A percentile compares a stretch with the other conserved stretches of the same genome.
phyloP scores from a whole-genome alignment of 257 asterid genomes.

The Phtheirospermum japonicum region DNA sequence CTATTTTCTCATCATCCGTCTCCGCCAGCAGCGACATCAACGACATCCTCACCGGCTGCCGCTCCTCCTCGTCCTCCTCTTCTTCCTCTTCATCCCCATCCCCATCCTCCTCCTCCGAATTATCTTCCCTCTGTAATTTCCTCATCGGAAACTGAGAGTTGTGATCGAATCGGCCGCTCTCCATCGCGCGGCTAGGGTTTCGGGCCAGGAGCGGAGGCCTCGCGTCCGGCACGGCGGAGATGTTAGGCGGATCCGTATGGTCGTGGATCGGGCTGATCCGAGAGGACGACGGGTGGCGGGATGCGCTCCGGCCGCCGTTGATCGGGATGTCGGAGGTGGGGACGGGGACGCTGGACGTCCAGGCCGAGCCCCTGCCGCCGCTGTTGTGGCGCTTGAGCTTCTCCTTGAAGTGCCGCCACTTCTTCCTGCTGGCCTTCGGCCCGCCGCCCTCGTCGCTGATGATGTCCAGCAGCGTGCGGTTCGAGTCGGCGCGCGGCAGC shows the following conservation, averaged over 20 bases:
- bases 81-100: slow-evolving; percentile 22
- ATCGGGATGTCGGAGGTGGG: slow-evolving; percentile 73
- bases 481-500: slow-evolving; percentile 33
- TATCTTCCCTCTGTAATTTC: slow-evolving; percentile 30
- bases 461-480: slow-evolving; percentile 53
- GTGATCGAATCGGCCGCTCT: slow-evolving; percentile 37
- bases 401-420: slow-evolving; percentile 52
- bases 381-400: slow-evolving; percentile 51
- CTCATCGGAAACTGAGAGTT: slow-evolving; percentile 28
- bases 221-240: slow-evolving; percentile 22
- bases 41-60: slow-evolving; percentile 57
- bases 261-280: slow-evolving; percentile 28
- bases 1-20: slow-evolving; percentile 48
- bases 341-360: slow-evolving; percentile 55
- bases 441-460: slow-evolving; percentile 49
- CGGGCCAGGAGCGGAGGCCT: slow-evolving; percentile 34
- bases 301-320: slow-evolving; percentile 30
- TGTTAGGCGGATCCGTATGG: slow-evolving; percentile 22
- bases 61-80: slow-evolving; percentile 16
- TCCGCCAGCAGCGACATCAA: slow-evolving; percentile 76
- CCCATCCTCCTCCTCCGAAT: slow-evolving; percentile 9
- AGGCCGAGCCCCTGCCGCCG: slow-evolving; percentile 47
- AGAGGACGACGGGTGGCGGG: slow-evolving; percentile 46
- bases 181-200: slow-evolving; percentile 33
- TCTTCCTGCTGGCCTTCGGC: slow-evolving; percentile 27